Base-by-base conservation (phyloP, 257 asterid genomes). In the Nicotiana tabacum region DNA sequence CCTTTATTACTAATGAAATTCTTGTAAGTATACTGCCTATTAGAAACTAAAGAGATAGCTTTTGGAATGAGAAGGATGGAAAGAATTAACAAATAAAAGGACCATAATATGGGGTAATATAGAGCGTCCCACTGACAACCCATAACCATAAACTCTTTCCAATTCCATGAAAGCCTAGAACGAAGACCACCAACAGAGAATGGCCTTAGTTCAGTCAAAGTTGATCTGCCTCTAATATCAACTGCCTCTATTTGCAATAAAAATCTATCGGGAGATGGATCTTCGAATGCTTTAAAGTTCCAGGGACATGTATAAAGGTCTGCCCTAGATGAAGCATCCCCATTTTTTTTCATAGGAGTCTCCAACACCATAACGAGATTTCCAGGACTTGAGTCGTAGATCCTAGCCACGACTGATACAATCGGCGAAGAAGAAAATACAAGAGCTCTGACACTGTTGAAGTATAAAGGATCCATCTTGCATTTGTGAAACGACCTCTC, bases 91-190 rank as follows among this genome's bases (percentile, higher is more conserved):
- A 70, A 66, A 87, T 89, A 93, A 53, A 92, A 86, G 76, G 85
- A 70, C 89, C 91, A 96, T 48, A 96, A 82, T 77, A 92, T 84
- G 6, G 97, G 97, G 85, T 87, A 87, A 87, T 94, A 94, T 62
- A 96, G 89, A 32, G 90, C 90, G 76, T 87, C 95, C 98, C 96
- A 96, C 57, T 96, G 98, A 86, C 97, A 96, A 72, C 98, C 98
- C 99, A 96, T 93, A 78, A 96, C 97, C 6, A 94, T 46, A 88
- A 93, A 90, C 84, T 93, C 99, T 88, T 83, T 91, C 97, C 92
- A 94, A 76, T 84, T 92, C 97, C 97, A 95, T 2, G 85, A 72
- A 81, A 93, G 84, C 84, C 85, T 86, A 18, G 95, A 90, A 13
- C 89, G 93, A 81, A 83, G 70, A 77, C 97, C 97, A 64, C 55